Base-by-base conservation (phyloP, 2,329 filamentous ascomycete genomes). In the Aspergillus unguis region DNA sequence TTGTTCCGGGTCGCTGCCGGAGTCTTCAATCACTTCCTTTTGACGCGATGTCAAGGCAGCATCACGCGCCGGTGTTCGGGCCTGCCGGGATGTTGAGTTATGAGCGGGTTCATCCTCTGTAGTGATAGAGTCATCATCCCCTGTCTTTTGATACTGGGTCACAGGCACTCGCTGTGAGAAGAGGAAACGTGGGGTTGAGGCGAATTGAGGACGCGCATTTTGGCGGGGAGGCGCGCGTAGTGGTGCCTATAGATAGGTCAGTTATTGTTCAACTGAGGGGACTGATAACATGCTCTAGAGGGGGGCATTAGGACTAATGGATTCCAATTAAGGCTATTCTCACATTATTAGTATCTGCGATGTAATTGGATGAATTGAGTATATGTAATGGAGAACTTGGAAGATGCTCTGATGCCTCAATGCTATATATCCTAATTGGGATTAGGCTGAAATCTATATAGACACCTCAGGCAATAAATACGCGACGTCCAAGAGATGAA, bases 171-270 rank as follows among this genome's bases (percentile, higher is more conserved):
- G 48, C 27, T 67, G 65, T 1, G 67, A 69, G 6, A 70, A 50
- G 6, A 69, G 32, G 27, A 70, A 70, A 4, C 67, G 66, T 28
- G 65, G 68, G 1, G 67, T 68, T 4, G 64, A 63, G 2, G 68
- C 67, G 52, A 70, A 70, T 11, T 69, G 67, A 10, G 66, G 58
- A 17, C 65, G 61, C 35, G 60, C 57, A 41, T 43, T 61, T 38
- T 60, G 58, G 29, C 64, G 66, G 41, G 64, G 54, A 31, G 63
- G 57, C 31, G 55, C 52, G 40, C 65, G 65, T 49, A 66, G 67
- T 28, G 66, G 67, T 27, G 67, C 61, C 55, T 62, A 45, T 11
- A 29, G 27, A 26, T 11, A 10, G 6, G 42, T 62, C 43, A 56
- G 53, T 4, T 41, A 36, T 17, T 3, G 26, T 27, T 23, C 32